These are phyloP conservation scores for Pterocarpus macrocarpus DNA, from an alignment of 306 rosid species.

Conservation along the genomic window DNA sequence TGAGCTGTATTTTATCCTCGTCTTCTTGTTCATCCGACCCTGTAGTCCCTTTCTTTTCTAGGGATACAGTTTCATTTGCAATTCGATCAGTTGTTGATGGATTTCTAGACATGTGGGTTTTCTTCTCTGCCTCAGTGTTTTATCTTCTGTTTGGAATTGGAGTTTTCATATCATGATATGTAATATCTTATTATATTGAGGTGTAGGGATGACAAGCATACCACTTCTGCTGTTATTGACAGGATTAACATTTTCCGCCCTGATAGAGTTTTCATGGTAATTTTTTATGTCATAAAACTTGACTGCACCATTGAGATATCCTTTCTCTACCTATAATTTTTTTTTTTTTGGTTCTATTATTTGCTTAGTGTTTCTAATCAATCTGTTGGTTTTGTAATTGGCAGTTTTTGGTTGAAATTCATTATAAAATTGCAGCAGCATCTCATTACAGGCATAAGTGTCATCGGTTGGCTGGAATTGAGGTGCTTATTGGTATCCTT, in stretches of 20 bases:
- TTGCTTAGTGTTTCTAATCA: conserved; percentile 41
- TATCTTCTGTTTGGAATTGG: conserved; percentile 5
- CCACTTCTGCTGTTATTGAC: conserved; percentile 69
- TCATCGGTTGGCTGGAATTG: conserved; percentile 84
- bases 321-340: conserved; percentile 37
- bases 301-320: conserved; percentile 21
- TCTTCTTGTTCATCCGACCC: conserved; percentile 79
- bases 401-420: conserved; percentile 91
- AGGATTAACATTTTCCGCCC: conserved; percentile 87
- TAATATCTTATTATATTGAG: conserved; percentile 44
- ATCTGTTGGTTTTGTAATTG: conserved; percentile 42
- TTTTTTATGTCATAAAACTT: not conserved
- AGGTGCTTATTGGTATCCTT: conserved; percentile 76
- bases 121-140: conserved; percentile 31
- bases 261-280: conserved; percentile 93
- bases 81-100: conserved; percentile 90
- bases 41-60: conserved; percentile 74
- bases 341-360: not conserved
- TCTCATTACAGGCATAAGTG: conserved; percentile 85
- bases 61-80: conserved; percentile 62
- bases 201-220: conserved; percentile 67
- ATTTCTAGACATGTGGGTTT: conserved; percentile 76
- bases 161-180: conserved; percentile 33
- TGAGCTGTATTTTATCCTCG: conserved; percentile 78
- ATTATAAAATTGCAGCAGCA: conserved; percentile 86